Conservation (phyloP, 257 asterid species). For the Haberlea rhodopensis region DNA sequence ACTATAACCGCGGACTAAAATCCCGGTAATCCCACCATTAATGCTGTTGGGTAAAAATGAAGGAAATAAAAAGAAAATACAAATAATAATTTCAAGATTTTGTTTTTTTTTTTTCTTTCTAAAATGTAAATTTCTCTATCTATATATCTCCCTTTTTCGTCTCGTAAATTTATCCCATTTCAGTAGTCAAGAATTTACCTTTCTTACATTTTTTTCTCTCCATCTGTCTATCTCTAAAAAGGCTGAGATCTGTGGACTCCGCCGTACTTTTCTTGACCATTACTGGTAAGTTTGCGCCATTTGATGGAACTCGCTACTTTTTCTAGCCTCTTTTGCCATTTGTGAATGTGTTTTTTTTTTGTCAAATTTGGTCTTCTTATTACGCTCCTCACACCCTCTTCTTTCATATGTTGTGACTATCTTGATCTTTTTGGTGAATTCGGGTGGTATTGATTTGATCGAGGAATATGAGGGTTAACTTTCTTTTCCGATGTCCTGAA, state of each 20-base stretch:
- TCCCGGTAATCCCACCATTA: neutral
- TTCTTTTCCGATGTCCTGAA: neutral
- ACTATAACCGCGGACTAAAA: neutral
- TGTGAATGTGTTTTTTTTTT: neutral
- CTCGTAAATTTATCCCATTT: conserved; percentile 8
- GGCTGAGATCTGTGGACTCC: conserved; percentile 29
- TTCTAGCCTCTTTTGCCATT: neutral
- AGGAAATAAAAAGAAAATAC: neutral
- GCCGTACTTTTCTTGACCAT: conserved; percentile 19
- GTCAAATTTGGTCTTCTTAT: neutral
- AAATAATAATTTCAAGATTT: neutral
- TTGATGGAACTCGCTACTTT: conserved; percentile 1
- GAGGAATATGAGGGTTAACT: conserved; percentile 27
- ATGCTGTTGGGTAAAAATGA: neutral
- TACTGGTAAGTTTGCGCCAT: conserved; percentile 15
- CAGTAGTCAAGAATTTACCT: conserved; percentile 15
- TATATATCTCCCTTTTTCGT: neutral
- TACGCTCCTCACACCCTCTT: conserved; percentile 4
- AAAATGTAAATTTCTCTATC: neutral
- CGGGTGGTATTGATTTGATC: conserved; percentile 6
- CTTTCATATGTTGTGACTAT: conserved; percentile 34
- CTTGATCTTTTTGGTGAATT: conserved; percentile 9
- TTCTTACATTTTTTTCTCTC: conserved; percentile 13
- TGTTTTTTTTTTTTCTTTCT: neutral
- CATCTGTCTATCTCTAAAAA: conserved; percentile 12